Base-by-base conservation (phyloP, 441 rosid species). In the Aleurites moluccanus region DNA sequence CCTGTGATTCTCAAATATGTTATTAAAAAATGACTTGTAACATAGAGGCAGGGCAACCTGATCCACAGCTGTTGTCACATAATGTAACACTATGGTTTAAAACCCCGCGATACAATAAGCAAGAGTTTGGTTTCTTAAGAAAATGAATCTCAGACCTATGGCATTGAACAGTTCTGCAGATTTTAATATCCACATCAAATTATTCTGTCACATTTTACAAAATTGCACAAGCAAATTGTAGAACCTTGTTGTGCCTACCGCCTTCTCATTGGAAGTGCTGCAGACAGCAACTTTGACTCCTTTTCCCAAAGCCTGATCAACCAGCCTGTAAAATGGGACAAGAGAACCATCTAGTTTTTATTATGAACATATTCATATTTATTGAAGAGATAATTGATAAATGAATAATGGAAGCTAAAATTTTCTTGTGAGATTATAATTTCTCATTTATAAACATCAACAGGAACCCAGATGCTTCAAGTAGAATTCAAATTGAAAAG, bases 201-300 rank as follows among this genome's bases (percentile, higher is more conserved):
- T 30, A 62, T 67, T 63, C 64, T 64, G 25, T 47, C 64, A 63
- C 8, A 18, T 42, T 72, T 64, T 62, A 49, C 73, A 52, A 72
- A 38, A 77, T 56, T 60, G 50, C 62, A 42, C 49, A 57, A 61
- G 75, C 53, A 73, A 84, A 73, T 79, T 69, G 83, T 73, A 83
- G 86, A 84, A 89, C 92, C 95, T 86, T 86, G 76, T 80, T 78
- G 81, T 70, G 86, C 97, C 83, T 90, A 95, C 98, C 93, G 97
- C 98, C 93, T 95, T 95, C 88, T 93, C 97, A 87, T 92, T 92
- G 25, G 99, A 95, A 73, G 98, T 93, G 78, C 98, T 93, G 84
- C 98, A 93, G 59, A 95, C 99, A 3, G 99, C 98, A 67, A 95
- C 97, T 81, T 84, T 82, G 42, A 93, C 95, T 79, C 89, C 97